Base-by-base conservation (phyloP, 2,329 filamentous ascomycete species). In the Stagonosporopsis rhizophila region DNA sequence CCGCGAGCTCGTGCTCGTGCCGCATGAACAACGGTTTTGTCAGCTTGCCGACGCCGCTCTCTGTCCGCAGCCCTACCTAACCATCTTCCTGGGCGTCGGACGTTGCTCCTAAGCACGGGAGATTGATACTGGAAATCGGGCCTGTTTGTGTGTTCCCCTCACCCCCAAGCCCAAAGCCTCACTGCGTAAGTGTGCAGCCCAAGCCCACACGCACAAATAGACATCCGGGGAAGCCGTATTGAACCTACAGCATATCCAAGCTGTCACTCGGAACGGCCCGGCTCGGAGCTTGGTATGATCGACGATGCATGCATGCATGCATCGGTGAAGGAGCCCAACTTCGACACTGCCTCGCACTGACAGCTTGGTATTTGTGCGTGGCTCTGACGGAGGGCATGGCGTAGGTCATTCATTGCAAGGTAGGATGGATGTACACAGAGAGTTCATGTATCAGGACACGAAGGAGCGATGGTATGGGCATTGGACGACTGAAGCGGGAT, bases 141-240 rank as follows among this genome's bases (percentile, higher is more conserved):
- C 39, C 39, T 42, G 27, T 30, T 40, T 27, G 9, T 27, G 25
- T 12, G 4, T 15, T 9, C 27, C 30, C 22, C 15, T 7, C 28
- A 37, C 23, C 2, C 30, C 4, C 44, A 23, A 44, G 44, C 39
- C 23, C 51, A 34, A n/a, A 40, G 25, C 39, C 25, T 49, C 20
- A 14, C n/a, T 15, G 14, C 28, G 27, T 23, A 27, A 30, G 39
- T 22, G 39, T 22, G 19, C n/a, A 27, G 17, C 39, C 38, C 44
- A 53, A 52, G 52, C 41, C 19, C 22, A 25, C 23, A 25, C 23
- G 1, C 42, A 3, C 17, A 46, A 17, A 41, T 20, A 27, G 46
- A 46, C 35, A 56, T 56, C 53, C 46, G 46, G 53, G 37, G 22
- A 30, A 46, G 35, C 53, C 42, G 42, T 49, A 34, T 11, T 9